Percentiles rank a stretch among this genome's conserved stretches.
Evolutionary conservation across 441 rosid genomes (phyloP).

Genomic region (Omphalea diandra): DNA sequence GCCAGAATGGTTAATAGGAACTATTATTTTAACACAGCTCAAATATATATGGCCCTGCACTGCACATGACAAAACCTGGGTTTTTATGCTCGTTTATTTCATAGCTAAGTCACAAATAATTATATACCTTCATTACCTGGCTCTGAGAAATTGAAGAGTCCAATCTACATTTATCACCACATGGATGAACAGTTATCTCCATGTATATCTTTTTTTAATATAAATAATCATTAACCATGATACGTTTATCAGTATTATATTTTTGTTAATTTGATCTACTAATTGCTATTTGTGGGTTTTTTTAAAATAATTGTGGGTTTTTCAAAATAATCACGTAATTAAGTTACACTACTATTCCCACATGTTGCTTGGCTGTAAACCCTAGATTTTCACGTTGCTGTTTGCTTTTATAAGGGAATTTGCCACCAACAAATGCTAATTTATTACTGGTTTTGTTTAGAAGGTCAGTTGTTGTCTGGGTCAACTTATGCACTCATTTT

Average conservation of each 20-base stretch:
- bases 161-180: neutral
- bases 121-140: neutral
- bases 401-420: too few relatives aligned
- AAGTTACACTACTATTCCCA: neutral
- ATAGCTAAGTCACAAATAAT: neutral
- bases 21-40: too few relatives aligned
- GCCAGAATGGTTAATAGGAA: too few relatives aligned
- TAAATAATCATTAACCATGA: neutral
- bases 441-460: too few relatives aligned
- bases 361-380: neutral
- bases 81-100: neutral
- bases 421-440: neutral
- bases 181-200: neutral
- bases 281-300: neutral
- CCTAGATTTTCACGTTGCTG: neutral
- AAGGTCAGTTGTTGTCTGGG: too few relatives aligned
- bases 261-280: neutral
- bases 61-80: too few relatives aligned
- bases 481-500: too few relatives aligned
- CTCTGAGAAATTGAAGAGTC: neutral
- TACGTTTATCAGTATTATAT: neutral
- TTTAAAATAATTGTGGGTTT: neutral
- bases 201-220: neutral
- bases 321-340: too few relatives aligned
- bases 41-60: too few relatives aligned